Percentiles rank a stretch among this genome's conserved stretches.
phyloP scores from a whole-genome alignment of 2,329 filamentous ascomycete species.

The Pseudogymnoascus sp. region DNA sequence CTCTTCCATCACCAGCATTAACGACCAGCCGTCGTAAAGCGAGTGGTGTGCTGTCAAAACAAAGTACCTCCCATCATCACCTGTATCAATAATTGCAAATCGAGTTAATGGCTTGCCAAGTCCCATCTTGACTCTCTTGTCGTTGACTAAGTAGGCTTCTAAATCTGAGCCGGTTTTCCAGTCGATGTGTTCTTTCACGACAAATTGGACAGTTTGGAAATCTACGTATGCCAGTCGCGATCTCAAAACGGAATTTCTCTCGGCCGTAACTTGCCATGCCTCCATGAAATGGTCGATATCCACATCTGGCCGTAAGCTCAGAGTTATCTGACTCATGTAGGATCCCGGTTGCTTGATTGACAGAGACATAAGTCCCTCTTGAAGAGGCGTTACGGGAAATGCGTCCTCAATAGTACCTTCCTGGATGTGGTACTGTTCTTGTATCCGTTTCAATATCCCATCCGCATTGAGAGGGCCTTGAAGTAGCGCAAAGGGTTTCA shows the following conservation, averaged over 20 bases:
- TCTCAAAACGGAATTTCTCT: constrained; percentile 23
- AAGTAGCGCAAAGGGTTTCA: not conserved
- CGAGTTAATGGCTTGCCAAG: not conserved
- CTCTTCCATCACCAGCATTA: constrained; percentile 22
- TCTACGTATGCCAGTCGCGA: constrained; percentile 25
- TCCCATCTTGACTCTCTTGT: not conserved
- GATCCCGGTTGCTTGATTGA: constrained; percentile 24
- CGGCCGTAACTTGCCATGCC: constrained; percentile 10
- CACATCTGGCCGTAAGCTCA: not conserved
- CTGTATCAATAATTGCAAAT: not conserved
- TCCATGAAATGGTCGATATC: constrained; percentile 9
- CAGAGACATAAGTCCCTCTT: constrained; percentile 31
- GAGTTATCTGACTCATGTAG: constrained; percentile 27
- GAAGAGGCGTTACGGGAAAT: constrained; percentile 30
- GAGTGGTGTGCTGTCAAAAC: constrained; percentile 43
- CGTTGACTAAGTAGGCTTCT: not conserved
- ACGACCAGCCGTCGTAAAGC: constrained; percentile 58
- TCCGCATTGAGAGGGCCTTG: not conserved
- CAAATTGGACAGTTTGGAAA: constrained; percentile 14
- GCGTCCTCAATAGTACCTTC: constrained; percentile 26
- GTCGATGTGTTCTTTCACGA: not conserved
- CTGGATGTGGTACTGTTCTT: not conserved
- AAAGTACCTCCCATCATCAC: constrained; percentile 9
- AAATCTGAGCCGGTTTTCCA: not conserved
- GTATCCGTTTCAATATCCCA: not conserved